These are phyloP conservation scores for Cyclanthera cordifolia DNA, from an alignment of 306 rosid species.

Conservation along the genomic window DNA sequence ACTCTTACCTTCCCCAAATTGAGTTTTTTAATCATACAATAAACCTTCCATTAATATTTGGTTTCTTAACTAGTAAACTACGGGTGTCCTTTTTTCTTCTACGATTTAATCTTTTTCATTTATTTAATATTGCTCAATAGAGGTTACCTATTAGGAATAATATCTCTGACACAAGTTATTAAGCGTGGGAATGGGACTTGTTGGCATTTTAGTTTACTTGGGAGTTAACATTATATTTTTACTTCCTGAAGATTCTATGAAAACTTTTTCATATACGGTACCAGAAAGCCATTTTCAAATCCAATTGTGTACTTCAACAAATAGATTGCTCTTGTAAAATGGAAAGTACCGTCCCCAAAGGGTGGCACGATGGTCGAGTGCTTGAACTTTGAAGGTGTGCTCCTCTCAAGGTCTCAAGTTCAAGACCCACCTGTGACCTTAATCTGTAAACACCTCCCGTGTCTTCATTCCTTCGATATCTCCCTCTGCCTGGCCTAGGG, in stretches of 20 bases:
- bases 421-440: no score
- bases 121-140: no score
- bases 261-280: not conserved
- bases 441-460: no score
- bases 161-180: not conserved
- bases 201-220: not conserved
- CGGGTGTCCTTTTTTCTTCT: not conserved
- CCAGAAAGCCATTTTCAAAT: not conserved
- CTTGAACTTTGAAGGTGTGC: no score
- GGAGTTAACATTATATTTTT: not conserved
- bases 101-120: no score
- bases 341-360: not conserved
- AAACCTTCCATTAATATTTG: not conserved
- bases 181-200: not conserved
- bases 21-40: not conserved
- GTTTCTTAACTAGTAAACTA: not conserved
- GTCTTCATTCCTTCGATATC: no score
- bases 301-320: not conserved
- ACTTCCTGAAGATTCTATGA: not conserved
- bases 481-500: no score
- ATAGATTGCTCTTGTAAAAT: not conserved
- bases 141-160: not conserved
- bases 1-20: slow-evolving; percentile 3
- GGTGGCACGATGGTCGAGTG: no score
- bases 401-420: no score